Evolutionary conservation across 2,329 filamentous ascomycete genomes (phyloP), one percentile per base, ranked within the genome.

Genomic region (Didymella pinodella): DNA sequence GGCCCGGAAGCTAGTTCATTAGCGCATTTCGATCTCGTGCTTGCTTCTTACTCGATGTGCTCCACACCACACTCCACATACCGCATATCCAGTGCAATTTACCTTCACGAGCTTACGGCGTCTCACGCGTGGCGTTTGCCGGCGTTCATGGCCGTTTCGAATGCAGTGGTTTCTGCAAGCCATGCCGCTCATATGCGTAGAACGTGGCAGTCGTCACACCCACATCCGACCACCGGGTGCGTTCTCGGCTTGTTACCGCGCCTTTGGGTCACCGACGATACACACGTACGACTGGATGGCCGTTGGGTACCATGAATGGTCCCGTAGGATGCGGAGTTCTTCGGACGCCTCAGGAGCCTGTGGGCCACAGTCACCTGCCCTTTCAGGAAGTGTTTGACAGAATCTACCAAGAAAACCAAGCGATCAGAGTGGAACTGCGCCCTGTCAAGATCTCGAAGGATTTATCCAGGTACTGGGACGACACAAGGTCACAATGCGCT

Each of bases 11-110:
- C 55, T 58, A 58, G 26, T 16, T 12, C 25, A 28, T n/a, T 29
- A 59, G 49, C 34, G 45, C 50, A 18, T 40, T 43, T 25, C 22
- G 40, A 54, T 54, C 56, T 59, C 32, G 22, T 38, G 46, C 22
- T 50, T 59, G 56, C 40, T 54, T 59, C 40, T 54, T 36, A 22
- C 41, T 54, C 22, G 56, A 36, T 54, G 50, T 29, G 48, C 32
- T 54, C 47, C 56, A 54, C 51, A 54, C 22, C 40, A n/a, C n/a
- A 47, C 46, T 46, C 50, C 46, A 54, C 40, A 44, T 54, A 18
- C 40, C 45, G 40, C 50, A 40, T 28, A 26, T 36, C 29, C 41
- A 50, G 31, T 40, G 41, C 47, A 45, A 47, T 46, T 18, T 22
- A n/a, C 50, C 32, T 20, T 31, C 26, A 31, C 32, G 25, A 25